Percentiles rank a stretch among this genome's conserved stretches.
Conservation (phyloP, 352 stramenopile species). For the Phytophthora macrochlamydospora region DNA sequence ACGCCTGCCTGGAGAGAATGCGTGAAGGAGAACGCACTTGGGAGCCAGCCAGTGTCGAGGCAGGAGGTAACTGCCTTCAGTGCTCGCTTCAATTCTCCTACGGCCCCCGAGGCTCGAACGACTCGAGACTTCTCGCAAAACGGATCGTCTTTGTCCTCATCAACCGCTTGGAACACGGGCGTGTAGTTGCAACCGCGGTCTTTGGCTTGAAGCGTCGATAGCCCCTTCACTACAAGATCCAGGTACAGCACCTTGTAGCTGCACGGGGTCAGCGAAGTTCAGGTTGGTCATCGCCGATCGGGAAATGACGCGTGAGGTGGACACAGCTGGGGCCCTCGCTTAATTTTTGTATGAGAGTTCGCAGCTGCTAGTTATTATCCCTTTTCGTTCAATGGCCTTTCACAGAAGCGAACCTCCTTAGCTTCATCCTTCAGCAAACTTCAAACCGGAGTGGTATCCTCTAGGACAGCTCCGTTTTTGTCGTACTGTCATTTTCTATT, state of each 20-base stretch:
- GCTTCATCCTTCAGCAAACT: background rate
- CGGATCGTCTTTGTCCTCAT: background rate
- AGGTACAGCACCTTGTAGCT: constrained; percentile 1
- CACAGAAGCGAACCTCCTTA: background rate
- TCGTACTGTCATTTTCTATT: too few relatives aligned
- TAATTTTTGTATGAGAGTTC: too few relatives aligned
- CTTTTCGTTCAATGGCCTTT: background rate
- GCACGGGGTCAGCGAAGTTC: background rate
- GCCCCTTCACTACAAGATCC: background rate
- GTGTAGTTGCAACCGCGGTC: background rate
- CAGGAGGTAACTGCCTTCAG: background rate
- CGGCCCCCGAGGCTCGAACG: background rate
- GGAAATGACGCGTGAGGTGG: background rate
- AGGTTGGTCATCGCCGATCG: background rate
- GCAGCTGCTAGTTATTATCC: background rate
- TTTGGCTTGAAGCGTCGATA: background rate
- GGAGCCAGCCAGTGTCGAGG: background rate
- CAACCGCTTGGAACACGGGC: background rate
- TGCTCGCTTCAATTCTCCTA: constrained; percentile 1
- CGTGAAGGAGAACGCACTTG: constrained; percentile 2
- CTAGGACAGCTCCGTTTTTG: too few relatives aligned
- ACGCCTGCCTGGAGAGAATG: background rate
- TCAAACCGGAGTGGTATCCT: too few relatives aligned
- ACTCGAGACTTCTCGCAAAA: constrained; percentile 5
- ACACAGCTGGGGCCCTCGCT: too few relatives aligned